phyloP scores from a whole-genome alignment of 202 grass and related monocot genomes.

The Digitaria exilis region DNA sequence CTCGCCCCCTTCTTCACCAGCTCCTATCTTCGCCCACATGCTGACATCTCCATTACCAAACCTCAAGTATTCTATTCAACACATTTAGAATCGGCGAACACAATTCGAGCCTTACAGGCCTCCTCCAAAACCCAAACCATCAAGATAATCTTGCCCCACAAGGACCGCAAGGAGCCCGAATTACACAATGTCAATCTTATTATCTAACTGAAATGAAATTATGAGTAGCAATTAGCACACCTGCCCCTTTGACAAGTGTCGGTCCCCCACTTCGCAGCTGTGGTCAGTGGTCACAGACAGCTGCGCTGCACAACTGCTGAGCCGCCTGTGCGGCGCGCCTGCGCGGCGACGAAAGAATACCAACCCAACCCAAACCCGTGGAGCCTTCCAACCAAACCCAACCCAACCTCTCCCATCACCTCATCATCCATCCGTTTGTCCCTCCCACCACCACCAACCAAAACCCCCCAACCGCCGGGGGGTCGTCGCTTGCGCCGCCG shows the following conservation, averaged over 20 bases:
- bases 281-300: constrained; percentile 15
- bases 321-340: background rate
- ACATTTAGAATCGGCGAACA: no score
- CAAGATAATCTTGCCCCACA: no score
- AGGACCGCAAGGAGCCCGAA: no score
- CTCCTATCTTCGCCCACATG: no score
- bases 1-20: no score
- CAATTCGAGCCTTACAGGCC: no score
- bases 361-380: background rate
- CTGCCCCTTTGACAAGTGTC: constrained; percentile 30
- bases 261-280: constrained; percentile 10
- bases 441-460: constrained; percentile 47
- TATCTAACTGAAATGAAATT: background rate
- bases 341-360: background rate
- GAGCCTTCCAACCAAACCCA: constrained; percentile 17
- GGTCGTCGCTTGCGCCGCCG: constrained; percentile 15
- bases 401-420: background rate
- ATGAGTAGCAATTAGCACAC: background rate
- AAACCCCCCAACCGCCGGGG: constrained; percentile 42
- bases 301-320: background rate
- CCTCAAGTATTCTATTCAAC: no score
- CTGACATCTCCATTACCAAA: no score
- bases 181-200: background rate
- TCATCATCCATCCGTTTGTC: constrained; percentile 32
- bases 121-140: no score